A percentile compares a stretch with the other conserved stretches of the same genome.
Conservation (phyloP, 208 protist genomes). For the Wallacemonas sp. region DNA sequence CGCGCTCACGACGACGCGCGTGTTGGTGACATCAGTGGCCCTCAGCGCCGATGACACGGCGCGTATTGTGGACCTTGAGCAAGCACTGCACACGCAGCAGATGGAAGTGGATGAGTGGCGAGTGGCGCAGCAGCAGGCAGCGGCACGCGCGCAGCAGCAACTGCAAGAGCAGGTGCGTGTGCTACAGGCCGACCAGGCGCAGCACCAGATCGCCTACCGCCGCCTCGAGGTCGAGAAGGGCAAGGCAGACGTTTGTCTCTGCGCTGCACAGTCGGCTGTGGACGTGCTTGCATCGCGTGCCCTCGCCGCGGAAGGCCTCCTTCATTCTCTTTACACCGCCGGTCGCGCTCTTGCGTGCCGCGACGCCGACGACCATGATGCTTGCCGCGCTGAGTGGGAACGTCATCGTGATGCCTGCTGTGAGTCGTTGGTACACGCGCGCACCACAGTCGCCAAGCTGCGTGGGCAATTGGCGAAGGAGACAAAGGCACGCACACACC, state of each 20-base stretch:
- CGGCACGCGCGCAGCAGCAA: background rate
- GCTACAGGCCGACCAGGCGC: background rate
- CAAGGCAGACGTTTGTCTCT: conserved; percentile 9
- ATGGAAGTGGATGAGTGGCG: background rate
- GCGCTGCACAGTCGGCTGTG: conserved; percentile 11
- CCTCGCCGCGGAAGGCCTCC: conserved; percentile 15
- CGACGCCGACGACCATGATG: background rate
- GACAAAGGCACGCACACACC: background rate
- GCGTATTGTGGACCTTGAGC: background rate
- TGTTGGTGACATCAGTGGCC: conserved; percentile 1
- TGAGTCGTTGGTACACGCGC: background rate
- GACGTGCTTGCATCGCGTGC: conserved; percentile 24
- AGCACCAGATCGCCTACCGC: background rate
- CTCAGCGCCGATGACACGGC: background rate
- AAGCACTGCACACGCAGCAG: background rate
- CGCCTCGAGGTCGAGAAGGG: conserved; percentile 4
- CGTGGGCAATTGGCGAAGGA: conserved; percentile 8
- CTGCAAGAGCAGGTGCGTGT: background rate
- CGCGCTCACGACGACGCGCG: background rate
- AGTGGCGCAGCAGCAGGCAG: background rate
- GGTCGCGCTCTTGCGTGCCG: background rate
- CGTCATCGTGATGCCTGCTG: background rate
- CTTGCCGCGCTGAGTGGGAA: background rate
- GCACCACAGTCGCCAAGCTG: background rate
- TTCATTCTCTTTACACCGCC: conserved; percentile 9